A percentile compares a stretch with the other conserved stretches of the same genome.
phyloP scores from a whole-genome alignment of 1,284 basidiomycete species.

The Ganoderma meredithae region DNA sequence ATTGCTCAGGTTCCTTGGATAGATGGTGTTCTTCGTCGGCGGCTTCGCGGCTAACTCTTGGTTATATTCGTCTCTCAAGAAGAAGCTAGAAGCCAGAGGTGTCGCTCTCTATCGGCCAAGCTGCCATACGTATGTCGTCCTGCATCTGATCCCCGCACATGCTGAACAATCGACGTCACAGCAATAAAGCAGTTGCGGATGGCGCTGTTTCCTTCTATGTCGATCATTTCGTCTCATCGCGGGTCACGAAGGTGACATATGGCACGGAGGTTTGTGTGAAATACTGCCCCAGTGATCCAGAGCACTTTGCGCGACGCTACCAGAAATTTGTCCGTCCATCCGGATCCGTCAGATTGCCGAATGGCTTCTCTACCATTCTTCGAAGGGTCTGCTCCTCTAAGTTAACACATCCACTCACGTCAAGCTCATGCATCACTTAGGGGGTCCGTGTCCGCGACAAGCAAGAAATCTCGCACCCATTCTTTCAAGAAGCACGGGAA shows the following conservation, averaged over 20 bases:
- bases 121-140: conserved; percentile 49
- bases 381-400: conserved; percentile 38
- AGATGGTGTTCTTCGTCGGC: conserved; percentile 50
- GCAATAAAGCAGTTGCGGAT: conserved; percentile 44
- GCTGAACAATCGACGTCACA: conserved; percentile 6
- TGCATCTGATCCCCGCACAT: neutral
- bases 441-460: conserved; percentile 44
- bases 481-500: conserved; percentile 44
- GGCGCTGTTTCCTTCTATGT: conserved; percentile 47
- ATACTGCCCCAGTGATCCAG: conserved; percentile 40
- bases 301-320: conserved; percentile 41
- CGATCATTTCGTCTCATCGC: conserved; percentile 45
- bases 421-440: conserved; percentile 32
- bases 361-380: conserved; percentile 44
- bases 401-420: neutral
- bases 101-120: conserved; percentile 50
- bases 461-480: conserved; percentile 51
- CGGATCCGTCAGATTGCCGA: conserved; percentile 41
- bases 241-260: conserved; percentile 45
- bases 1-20: neutral
- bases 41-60: conserved; percentile 50
- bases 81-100: conserved; percentile 38
- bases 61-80: conserved; percentile 42
- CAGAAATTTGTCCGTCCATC: conserved; percentile 39
- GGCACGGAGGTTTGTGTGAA: conserved; percentile 40